Evolutionary conservation across 2,329 filamentous ascomycete genomes (phyloP).

Genomic region (Neofusicoccum umdonicola): DNA sequence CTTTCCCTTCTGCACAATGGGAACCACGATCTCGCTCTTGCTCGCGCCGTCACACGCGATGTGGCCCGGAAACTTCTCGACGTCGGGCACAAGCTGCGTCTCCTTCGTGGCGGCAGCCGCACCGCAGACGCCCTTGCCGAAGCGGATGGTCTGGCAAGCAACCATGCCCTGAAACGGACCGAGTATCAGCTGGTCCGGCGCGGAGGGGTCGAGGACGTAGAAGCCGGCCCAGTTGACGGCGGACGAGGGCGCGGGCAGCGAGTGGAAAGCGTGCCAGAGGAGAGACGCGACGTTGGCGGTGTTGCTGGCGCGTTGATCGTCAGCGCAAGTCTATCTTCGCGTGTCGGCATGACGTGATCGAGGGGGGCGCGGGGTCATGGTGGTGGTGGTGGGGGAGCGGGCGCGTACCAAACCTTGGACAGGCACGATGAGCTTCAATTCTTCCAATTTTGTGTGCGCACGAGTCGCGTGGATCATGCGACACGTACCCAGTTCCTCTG

Average conservation of each 20-base stretch:
- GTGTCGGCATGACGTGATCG: neutral
- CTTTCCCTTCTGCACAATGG: constrained; percentile 56
- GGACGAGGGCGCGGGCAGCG: constrained; percentile 62
- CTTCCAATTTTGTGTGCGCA: neutral
- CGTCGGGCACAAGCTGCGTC: constrained; percentile 67
- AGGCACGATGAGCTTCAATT: neutral
- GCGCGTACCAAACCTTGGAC: constrained; percentile 17
- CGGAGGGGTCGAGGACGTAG: constrained; percentile 62
- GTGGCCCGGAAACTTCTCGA: constrained; percentile 73
- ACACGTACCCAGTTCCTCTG: constrained; percentile 74
- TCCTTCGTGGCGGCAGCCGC: constrained; percentile 58
- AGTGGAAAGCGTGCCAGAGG: constrained; percentile 77
- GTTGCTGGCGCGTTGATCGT: constrained; percentile 54
- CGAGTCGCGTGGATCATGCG: neutral
- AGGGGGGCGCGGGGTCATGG: too few relatives aligned
- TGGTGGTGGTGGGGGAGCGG: neutral
- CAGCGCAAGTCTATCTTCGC: neutral
- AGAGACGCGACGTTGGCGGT: constrained; percentile 72
- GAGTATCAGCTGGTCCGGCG: constrained; percentile 61
- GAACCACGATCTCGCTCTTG: constrained; percentile 79
- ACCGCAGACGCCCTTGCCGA: constrained; percentile 74
- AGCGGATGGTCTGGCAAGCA: constrained; percentile 74
- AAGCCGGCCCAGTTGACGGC: constrained; percentile 81
- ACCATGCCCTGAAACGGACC: constrained; percentile 77
- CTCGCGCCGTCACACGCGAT: constrained; percentile 78